Evolutionary conservation across 2,329 filamentous ascomycete genomes (phyloP), one percentile per base, ranked within the genome.

Genomic region (Capronia americana): DNA sequence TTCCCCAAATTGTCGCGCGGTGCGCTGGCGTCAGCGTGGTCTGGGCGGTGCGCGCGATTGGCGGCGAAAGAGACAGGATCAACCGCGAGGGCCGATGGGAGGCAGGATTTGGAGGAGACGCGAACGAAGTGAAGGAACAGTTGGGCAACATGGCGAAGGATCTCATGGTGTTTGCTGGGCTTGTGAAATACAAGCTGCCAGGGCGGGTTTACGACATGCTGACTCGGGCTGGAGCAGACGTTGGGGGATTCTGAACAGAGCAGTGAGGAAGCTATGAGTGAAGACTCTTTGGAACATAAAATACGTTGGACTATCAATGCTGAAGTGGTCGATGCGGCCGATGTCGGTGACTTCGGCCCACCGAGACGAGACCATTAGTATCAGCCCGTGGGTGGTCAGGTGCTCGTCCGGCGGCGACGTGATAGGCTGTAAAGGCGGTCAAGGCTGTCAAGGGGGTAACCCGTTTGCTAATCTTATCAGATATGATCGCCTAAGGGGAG

Each of bases 1-100:
- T 96, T 48, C 87, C 92, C 3, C 88, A 92, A 71, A 87, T 93
- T 7, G 91, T 99, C 48, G 90, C 93, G 2, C 89, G 92, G 76
- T 96, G 95, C 74, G 89, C 97, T 73, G 94, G 94, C 20, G 92
- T 94, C 78, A 84, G 98, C 69, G 86, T 99, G 69, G 90, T 97
- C 81, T 98, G 95, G 95, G 92, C 92, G 57, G 92, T 99, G 71
- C 86, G 90, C 50, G 93, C 91, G 80, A 96, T 93, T 79, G 89
- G 90, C 57, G 86, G 88, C 64, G 90, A 97, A 79, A 87, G 92
- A 69, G 89, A 91, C 73, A 83, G 88, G 68, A 84, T 96, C 55
- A 34, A 65, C 14, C 85, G 86, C 63, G 85, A 84, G 65, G 88
- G 89, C 30, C 86, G 90, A 73, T 97, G 90, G 78, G 92, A 90